Evolutionary conservation across 495 filamentous ascomycete species (phyloP).

Genomic region (Annulohypoxylon bovei): DNA sequence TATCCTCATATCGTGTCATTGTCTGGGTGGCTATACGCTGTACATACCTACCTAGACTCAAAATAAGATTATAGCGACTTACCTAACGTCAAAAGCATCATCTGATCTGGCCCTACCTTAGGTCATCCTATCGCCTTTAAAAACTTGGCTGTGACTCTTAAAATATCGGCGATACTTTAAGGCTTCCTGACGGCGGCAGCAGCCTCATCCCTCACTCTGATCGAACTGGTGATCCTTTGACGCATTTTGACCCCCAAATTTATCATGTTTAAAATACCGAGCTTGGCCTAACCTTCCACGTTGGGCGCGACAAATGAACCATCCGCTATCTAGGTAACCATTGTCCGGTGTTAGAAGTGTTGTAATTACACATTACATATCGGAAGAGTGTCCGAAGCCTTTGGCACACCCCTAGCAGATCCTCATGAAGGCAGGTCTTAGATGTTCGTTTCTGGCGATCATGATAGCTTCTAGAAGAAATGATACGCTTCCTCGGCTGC

Average conservation of each 20-base stretch:
- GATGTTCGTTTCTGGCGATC: slow-evolving; percentile 22
- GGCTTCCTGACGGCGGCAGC: slow-evolving; percentile 10
- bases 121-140: slow-evolving; percentile 15
- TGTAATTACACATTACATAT: slow-evolving; percentile 19
- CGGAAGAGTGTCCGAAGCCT: slow-evolving; percentile 21
- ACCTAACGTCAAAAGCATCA: slow-evolving; percentile 29
- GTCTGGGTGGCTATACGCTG: slow-evolving; percentile 20
- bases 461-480: slow-evolving; percentile 38
- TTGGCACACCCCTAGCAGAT: slow-evolving; percentile 11
- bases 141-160: background rate
- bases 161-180: slow-evolving; percentile 17
- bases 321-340: background rate
- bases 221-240: slow-evolving; percentile 14
- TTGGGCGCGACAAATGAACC: slow-evolving; percentile 23
- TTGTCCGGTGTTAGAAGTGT: slow-evolving; percentile 13
- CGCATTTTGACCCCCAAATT: slow-evolving; percentile 8
- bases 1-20: slow-evolving; percentile 24
- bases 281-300: slow-evolving; percentile 31
- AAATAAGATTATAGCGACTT: slow-evolving; percentile 8
- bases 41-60: background rate
- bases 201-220: slow-evolving; percentile 21
- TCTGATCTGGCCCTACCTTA: slow-evolving; percentile 18
- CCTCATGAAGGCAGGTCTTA: slow-evolving; percentile 28
- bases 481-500: slow-evolving; percentile 20
- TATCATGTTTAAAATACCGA: slow-evolving; percentile 8